These are phyloP conservation scores for Trichosporon coremiiforme DNA, from an alignment of 1,284 basidiomycete genomes.

Conservation along the genomic window DNA sequence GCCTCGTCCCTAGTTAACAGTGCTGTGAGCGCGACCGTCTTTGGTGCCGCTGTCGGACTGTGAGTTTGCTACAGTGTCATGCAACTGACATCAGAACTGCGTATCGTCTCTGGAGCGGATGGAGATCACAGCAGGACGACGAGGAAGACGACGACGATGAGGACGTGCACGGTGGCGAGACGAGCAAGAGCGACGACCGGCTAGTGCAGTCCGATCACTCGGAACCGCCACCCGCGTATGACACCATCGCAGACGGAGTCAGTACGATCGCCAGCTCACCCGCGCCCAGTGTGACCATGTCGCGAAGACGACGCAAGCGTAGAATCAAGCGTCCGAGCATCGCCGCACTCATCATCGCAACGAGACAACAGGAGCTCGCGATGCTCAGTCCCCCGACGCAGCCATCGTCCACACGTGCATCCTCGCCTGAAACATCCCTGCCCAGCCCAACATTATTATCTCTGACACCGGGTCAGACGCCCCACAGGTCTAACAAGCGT, in stretches of 20 bases:
- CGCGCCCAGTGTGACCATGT: background rate
- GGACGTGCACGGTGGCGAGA: slow-evolving; percentile 6
- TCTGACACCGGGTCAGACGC: slow-evolving; percentile 10
- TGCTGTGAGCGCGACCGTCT: slow-evolving; percentile 39
- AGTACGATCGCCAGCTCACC: background rate
- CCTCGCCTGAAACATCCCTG: background rate
- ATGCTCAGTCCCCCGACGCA: background rate
- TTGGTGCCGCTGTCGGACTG: slow-evolving; percentile 44
- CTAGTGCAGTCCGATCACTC: slow-evolving; percentile 12
- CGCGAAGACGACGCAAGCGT: slow-evolving; percentile 13
- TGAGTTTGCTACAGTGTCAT: slow-evolving; percentile 32
- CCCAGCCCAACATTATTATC: slow-evolving; percentile 9
- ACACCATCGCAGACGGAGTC: background rate
- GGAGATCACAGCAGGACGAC: slow-evolving; percentile 15
- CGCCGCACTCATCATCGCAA: slow-evolving; percentile 21
- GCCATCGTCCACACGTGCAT: background rate
- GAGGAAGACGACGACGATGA: slow-evolving; percentile 10
- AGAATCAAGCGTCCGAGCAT: slow-evolving; percentile 25
- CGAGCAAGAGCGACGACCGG: background rate
- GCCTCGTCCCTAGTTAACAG: slow-evolving; percentile 32
- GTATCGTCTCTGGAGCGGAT: slow-evolving; percentile 34
- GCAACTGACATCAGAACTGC: slow-evolving; percentile 35
- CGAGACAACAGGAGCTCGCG: background rate
- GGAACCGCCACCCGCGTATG: slow-evolving; percentile 8
- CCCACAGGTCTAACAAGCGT: background rate